These are phyloP conservation scores for Neonectria hederae DNA, from an alignment of 2,329 filamentous ascomycete species.

Conservation along the genomic window DNA sequence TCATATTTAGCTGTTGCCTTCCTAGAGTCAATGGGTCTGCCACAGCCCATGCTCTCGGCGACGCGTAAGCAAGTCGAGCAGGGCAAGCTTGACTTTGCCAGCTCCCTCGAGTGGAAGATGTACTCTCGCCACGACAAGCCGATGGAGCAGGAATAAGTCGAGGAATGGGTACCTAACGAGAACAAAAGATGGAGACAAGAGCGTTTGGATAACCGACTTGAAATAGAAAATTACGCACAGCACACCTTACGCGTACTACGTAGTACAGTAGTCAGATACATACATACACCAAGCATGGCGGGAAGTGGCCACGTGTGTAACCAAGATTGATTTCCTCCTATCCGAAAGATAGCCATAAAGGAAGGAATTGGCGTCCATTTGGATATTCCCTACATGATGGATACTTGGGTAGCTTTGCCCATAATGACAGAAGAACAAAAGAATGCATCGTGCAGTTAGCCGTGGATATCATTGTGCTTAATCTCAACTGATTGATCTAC, in stretches of 20 bases:
- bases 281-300: background rate
- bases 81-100: constrained; percentile 67
- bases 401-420: background rate
- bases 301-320: background rate
- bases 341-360: background rate
- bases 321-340: background rate
- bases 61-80: constrained; percentile 70
- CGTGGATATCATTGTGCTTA: background rate
- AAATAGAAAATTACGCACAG: background rate
- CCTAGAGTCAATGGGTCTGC: constrained; percentile 73
- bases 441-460: no score
- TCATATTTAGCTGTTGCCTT: constrained; percentile 63
- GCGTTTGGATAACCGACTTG: background rate
- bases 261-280: background rate
- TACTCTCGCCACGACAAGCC: constrained; percentile 69
- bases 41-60: constrained; percentile 64
- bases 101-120: constrained; percentile 68
- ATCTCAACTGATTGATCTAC: background rate
- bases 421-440: background rate
- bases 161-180: background rate
- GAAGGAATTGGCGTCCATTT: background rate
- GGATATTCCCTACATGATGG: background rate
- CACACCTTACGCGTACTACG: background rate
- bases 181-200: background rate
- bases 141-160: constrained; percentile 39